phyloP scores from a whole-genome alignment of 2,329 filamentous ascomycete species.

The Fusarium sp. region DNA sequence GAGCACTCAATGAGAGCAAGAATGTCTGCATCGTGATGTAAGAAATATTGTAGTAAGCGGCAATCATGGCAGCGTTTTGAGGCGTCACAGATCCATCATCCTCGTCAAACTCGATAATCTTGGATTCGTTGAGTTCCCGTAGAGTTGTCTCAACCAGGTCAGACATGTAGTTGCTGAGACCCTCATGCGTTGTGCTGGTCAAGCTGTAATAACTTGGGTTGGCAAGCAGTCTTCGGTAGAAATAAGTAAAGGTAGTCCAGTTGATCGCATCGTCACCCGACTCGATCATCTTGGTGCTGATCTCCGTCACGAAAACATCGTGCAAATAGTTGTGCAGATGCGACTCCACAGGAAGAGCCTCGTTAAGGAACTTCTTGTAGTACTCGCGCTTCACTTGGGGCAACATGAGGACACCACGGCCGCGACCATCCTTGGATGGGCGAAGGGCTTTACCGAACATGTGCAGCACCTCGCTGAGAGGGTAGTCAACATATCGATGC shows the following conservation, averaged over 20 bases:
- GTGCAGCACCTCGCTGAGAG: constrained; percentile 91
- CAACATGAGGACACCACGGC: constrained; percentile 95
- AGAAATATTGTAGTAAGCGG: constrained; percentile 98
- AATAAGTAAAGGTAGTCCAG: constrained; percentile 98
- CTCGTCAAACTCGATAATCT: constrained; percentile 95
- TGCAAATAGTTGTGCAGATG: constrained; percentile 92
- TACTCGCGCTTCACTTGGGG: constrained; percentile 95
- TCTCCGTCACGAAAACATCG: constrained; percentile 96
- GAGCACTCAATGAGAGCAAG: constrained; percentile 85
- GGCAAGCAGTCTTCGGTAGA: constrained; percentile 92
- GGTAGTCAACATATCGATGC: constrained; percentile 97
- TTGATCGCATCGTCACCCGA: constrained; percentile 97
- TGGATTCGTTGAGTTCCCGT: constrained; percentile 89
- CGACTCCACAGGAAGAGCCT: constrained; percentile 94
- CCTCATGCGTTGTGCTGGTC: constrained; percentile 88
- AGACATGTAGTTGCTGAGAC: constrained; percentile 92
- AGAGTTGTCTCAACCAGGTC: constrained; percentile 94
- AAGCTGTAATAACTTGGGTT: constrained; percentile 98
- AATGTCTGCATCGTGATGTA: constrained; percentile 99
- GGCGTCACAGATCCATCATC: constrained; percentile 91
- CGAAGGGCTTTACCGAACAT: constrained; percentile 97
- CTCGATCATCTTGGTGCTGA: constrained; percentile 94
- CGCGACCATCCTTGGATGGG: constrained; percentile 80
- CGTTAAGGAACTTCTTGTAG: constrained; percentile 98
- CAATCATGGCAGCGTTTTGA: constrained; percentile 97